Percentiles rank a stretch among this genome's conserved stretches.
Conservation (phyloP, 768 basidiomycete genomes). For the Trametopsis cervina region DNA sequence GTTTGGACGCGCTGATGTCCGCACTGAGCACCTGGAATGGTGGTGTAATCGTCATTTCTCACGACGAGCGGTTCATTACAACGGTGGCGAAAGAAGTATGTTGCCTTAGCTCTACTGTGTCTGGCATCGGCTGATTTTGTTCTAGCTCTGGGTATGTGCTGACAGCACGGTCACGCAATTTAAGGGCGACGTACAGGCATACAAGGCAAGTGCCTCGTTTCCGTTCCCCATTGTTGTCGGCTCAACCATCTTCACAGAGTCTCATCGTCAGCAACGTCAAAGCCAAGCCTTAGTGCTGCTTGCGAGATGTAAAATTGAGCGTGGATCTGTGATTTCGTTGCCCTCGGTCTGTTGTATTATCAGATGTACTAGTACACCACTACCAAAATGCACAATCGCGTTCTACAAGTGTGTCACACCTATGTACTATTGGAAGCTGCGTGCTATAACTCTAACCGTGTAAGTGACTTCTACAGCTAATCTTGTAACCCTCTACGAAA, state of each 20-base stretch:
- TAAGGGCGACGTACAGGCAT: constrained; percentile 83
- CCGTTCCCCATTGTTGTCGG: constrained; percentile 2
- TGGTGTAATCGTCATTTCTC: constrained; percentile 88
- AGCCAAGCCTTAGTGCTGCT: constrained; percentile 21
- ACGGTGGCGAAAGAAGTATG: constrained; percentile 78
- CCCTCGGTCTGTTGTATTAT: no score
- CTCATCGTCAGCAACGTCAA: constrained; percentile 46
- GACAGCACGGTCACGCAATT: constrained; percentile 79
- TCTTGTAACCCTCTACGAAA: no score
- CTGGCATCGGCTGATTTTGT: constrained; percentile 1
- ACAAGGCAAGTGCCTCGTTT: constrained; percentile 55
- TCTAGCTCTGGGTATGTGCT: constrained; percentile 87
- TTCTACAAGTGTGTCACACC: no score
- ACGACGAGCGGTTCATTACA: constrained; percentile 95
- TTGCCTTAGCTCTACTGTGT: neutral
- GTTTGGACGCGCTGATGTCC: constrained; percentile 90
- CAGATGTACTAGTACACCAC: no score
- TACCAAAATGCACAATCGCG: no score
- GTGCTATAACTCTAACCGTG: no score
- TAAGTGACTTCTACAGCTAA: no score
- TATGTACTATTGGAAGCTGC: no score
- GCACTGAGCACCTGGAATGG: constrained; percentile 81
- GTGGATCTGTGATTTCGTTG: no score
- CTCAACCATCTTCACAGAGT: constrained; percentile 35
- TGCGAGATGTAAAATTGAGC: no score